Conservation (phyloP, 805 yeast species). For the Maudiozyma turicensis region DNA sequence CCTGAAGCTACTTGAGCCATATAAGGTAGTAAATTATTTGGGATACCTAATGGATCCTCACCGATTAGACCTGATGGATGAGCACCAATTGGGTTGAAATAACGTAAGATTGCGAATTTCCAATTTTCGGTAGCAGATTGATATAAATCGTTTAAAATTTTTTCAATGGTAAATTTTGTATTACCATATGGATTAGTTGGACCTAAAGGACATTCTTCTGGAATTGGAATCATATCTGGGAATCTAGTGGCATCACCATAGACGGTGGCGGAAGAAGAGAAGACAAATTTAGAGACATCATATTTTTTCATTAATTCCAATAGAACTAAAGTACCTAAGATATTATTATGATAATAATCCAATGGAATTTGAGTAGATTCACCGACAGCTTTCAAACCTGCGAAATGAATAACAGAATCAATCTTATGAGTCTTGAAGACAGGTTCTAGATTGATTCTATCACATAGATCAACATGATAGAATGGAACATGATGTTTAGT, state of each 20-base stretch:
- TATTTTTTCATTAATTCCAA: conserved; percentile 41
- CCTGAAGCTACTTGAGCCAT: conserved; percentile 73
- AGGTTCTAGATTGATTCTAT: conserved; percentile 36
- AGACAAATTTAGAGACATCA: conserved; percentile 47
- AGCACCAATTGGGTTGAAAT: conserved; percentile 81
- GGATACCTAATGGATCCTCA: conserved; percentile 71
- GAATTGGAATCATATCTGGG: conserved; percentile 65
- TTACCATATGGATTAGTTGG: conserved; percentile 74
- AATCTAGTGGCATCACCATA: conserved; percentile 54
- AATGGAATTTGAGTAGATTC: conserved; percentile 64
- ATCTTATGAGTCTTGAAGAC: conserved; percentile 43
- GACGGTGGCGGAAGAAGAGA: conserved; percentile 74
- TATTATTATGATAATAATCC: conserved; percentile 58
- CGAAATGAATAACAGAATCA: conserved; percentile 63
- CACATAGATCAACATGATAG: conserved; percentile 47
- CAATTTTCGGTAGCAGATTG: conserved; percentile 33
- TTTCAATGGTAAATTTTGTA: conserved; percentile 59
- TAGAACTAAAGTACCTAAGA: conserved; percentile 52
- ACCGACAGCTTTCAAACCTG: conserved; percentile 77
- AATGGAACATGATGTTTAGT: conserved; percentile 42
- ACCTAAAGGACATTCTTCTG: conserved; percentile 65
- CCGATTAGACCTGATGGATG: conserved; percentile 75
- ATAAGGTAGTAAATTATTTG: conserved; percentile 66
- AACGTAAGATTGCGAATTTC: conserved; percentile 57
- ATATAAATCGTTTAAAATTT: conserved; percentile 46